Percentiles rank a stretch among this genome's conserved stretches.
These are phyloP conservation scores for Melastoma candidum DNA, from an alignment of 441 rosid species.

Conservation along the genomic window DNA sequence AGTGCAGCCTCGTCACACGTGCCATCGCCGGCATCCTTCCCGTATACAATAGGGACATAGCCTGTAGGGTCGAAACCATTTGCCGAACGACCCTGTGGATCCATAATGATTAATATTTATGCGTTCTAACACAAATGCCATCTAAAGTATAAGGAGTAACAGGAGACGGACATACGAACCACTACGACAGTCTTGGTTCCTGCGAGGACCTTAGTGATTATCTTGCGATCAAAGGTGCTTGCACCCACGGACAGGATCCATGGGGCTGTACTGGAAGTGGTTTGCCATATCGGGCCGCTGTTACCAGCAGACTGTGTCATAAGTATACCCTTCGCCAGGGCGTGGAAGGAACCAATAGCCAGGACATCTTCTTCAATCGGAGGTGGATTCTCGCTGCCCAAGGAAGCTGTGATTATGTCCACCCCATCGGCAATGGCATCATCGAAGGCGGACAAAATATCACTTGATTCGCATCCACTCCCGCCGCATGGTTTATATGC, in stretches of 20 bases:
- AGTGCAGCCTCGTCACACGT: too few relatives aligned
- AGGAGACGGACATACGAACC: too few relatives aligned
- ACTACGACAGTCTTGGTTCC: too few relatives aligned
- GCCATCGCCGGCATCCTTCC: too few relatives aligned
- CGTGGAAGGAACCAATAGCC: constrained; percentile 26
- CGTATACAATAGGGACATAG: too few relatives aligned
- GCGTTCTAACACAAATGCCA: too few relatives aligned
- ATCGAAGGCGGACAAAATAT: constrained; percentile 28
- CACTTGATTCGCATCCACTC: constrained; percentile 8
- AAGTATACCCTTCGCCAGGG: constrained; percentile 18
- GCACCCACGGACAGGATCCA: constrained; percentile 35
- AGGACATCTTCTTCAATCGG: constrained; percentile 11
- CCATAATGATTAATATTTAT: too few relatives aligned
- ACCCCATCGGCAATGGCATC: constrained; percentile 30
- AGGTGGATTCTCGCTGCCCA: constrained; percentile 19
- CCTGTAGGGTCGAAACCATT: too few relatives aligned
- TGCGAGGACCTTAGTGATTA: too few relatives aligned
- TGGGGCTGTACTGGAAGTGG: constrained; percentile 27
- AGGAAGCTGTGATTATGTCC: constrained; percentile 23
- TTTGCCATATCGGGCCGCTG: constrained; percentile 20
- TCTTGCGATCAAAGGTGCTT: constrained; percentile 23
- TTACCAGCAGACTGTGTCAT: constrained; percentile 24
- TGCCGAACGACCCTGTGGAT: too few relatives aligned
- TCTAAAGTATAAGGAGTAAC: too few relatives aligned
- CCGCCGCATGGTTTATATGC: constrained; percentile 29